Evolutionary conservation across 1,284 basidiomycete species (phyloP), one percentile per base, ranked within the genome.

Genomic region (Cutaneotrichosporon mucoides): DNA sequence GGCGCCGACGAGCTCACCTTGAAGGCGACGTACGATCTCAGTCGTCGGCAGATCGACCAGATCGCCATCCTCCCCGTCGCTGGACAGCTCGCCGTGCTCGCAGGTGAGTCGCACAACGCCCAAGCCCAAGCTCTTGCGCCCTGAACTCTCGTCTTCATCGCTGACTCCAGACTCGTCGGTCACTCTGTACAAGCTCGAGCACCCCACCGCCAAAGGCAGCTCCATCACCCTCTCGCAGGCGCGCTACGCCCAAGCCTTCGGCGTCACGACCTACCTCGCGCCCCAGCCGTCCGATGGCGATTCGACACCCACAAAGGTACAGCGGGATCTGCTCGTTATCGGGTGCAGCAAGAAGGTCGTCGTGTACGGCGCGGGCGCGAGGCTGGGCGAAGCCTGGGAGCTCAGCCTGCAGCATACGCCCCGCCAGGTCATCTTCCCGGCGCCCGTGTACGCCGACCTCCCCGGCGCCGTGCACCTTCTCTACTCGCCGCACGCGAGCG

Each of bases 301-400:
- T 83, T 86, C 34, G 84, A 48, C 56, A 3, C 56, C 86, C 11
- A 82, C 82, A 3, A 75, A 86, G 13, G 80, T 90, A n/a, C 89
- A 90, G 1, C 84, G 85, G 58, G 75, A 75, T 56, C 59, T 76
- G 43, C 81, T 99, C 8, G 83, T 92, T 4, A 82, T 98, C 6
- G 94, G 92, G 12, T 94, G 92, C 70, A 81, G 88, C 65, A 84
- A 93, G 63, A 91, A 88, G 73, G 84, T 92, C 1, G 85, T 95
- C 2, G 78, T 97, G 10, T 93, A 62, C 51, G 62, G 61, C n/a
- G 69, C 69, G 2, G 68, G 71, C 34, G 35, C 44, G 15, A 16
- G n/a, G 0, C 57, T 64, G 13, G 63, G 63, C 52, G 57, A 64
- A 41, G 48, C 60, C 2, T 64, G 63, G 63, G 92, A 96, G 83